A percentile compares a stretch with the other conserved stretches of the same genome.
Conservation (phyloP, 495 filamentous ascomycete species). For the Paragyromitra xinjiangensis region DNA sequence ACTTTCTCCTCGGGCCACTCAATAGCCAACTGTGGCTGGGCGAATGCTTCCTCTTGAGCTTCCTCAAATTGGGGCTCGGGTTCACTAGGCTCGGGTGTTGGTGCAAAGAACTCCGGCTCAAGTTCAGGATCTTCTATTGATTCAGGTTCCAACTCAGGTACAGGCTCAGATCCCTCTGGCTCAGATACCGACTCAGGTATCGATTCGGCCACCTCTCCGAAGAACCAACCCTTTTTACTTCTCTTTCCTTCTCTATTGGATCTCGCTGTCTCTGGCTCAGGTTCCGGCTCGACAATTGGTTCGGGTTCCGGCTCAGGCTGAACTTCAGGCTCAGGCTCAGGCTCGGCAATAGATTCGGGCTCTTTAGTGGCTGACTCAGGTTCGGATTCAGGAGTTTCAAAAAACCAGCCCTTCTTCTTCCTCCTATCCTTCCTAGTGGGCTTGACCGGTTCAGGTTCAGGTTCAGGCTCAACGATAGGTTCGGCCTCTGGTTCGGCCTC, state of each 20-base stretch:
- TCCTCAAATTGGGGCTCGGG: constrained; percentile 46
- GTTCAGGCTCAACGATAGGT: constrained; percentile 16
- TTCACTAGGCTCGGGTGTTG: constrained; percentile 44
- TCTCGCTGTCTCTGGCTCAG: constrained; percentile 25
- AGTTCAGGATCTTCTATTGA: constrained; percentile 30
- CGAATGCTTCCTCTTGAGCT: constrained; percentile 35
- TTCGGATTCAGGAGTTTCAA: constrained; percentile 26
- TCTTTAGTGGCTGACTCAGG: constrained; percentile 9
- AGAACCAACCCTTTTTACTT: constrained; percentile 44
- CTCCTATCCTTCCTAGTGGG: constrained; percentile 39
- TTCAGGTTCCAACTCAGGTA: constrained; percentile 42
- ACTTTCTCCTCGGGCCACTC: constrained; percentile 48
- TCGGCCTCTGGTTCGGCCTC: constrained; percentile 33
- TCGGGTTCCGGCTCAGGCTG: constrained; percentile 18
- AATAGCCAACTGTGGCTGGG: constrained; percentile 32
- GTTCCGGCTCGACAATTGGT: constrained; percentile 37
- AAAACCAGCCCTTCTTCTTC: constrained; percentile 46
- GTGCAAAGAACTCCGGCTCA: constrained; percentile 41
- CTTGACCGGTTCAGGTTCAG: constrained; percentile 5
- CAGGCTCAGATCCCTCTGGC: constrained; percentile 36
- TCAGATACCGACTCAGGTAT: constrained; percentile 32
- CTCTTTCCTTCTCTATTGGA: constrained; percentile 13
- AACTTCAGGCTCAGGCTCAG: constrained; percentile 16
- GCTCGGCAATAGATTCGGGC: constrained; percentile 9
- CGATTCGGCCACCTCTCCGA: constrained; percentile 24